Evolutionary conservation across 495 filamentous ascomycete species (phyloP).

Genomic region (Aspergillus steynii): DNA sequence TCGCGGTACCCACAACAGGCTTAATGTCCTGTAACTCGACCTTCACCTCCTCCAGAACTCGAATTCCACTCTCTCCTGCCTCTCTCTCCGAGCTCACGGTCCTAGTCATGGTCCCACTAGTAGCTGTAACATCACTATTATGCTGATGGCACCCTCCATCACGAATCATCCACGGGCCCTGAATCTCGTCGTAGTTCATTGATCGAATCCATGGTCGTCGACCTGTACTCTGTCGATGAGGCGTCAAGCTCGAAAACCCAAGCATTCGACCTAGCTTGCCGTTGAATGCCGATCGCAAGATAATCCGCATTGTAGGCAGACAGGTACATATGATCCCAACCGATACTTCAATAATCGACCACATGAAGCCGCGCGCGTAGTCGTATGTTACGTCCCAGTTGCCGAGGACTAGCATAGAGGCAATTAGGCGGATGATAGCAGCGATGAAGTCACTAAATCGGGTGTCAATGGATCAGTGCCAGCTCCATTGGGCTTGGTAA

Average conservation of each 20-base stretch:
- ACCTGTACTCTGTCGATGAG: background rate
- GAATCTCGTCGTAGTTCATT: background rate
- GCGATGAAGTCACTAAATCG: background rate
- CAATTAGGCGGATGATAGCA: slow-evolving; percentile 7
- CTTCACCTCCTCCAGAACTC: slow-evolving; percentile 2
- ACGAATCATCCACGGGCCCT: background rate
- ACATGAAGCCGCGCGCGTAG: slow-evolving; percentile 21
- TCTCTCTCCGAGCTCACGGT: too few relatives aligned
- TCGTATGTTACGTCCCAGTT: slow-evolving; percentile 29
- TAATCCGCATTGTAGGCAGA: slow-evolving; percentile 30
- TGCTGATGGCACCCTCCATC: background rate
- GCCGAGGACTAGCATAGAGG: slow-evolving; percentile 19
- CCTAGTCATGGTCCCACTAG: background rate
- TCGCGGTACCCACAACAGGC: background rate
- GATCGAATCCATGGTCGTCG: background rate
- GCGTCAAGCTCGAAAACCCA: slow-evolving; percentile 1
- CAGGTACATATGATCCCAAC: slow-evolving; percentile 35
- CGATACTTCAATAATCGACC: slow-evolving; percentile 34
- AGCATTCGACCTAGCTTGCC: slow-evolving; percentile 5
- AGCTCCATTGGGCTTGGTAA: too few relatives aligned
- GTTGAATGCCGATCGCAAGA: slow-evolving; percentile 12
- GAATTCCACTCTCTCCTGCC: slow-evolving; percentile 3
- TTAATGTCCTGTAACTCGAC: slow-evolving; percentile 1
- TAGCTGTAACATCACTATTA: background rate
- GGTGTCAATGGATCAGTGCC: background rate